These are phyloP conservation scores for Apiospora arundinis DNA, from an alignment of 2,329 filamentous ascomycete genomes.

Conservation along the genomic window DNA sequence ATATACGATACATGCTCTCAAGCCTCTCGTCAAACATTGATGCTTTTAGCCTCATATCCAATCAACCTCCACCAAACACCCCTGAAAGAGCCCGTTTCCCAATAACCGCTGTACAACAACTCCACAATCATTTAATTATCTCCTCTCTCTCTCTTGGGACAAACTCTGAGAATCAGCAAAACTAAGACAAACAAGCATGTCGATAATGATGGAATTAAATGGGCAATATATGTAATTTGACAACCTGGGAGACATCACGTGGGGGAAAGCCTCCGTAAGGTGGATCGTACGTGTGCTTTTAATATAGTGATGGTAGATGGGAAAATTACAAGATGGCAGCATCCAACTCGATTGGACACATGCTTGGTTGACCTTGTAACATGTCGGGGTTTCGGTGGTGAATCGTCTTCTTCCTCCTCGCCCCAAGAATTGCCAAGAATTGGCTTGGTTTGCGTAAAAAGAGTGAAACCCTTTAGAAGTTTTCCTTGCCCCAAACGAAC, in stretches of 20 bases:
- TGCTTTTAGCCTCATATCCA: neutral
- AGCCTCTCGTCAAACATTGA: neutral
- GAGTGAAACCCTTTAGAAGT: slow-evolving; percentile 56
- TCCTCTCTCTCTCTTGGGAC: neutral
- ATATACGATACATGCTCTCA: neutral
- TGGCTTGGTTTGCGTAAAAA: neutral
- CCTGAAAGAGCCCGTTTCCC: neutral
- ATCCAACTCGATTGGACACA: slow-evolving; percentile 6
- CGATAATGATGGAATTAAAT: slow-evolving; percentile 7
- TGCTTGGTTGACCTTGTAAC: neutral
- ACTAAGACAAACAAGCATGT: neutral
- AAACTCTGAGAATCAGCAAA: neutral
- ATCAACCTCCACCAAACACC: neutral
- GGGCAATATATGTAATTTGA: neutral
- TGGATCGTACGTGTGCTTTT: slow-evolving; percentile 2
- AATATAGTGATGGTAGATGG: slow-evolving; percentile 1
- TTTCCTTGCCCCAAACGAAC: slow-evolving; percentile 74
- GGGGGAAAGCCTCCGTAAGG: neutral
- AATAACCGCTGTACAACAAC: neutral
- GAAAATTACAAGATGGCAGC: slow-evolving; percentile 1
- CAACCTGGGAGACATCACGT: neutral
- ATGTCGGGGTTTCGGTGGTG: neutral
- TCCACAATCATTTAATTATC: neutral
- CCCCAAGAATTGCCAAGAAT: neutral
- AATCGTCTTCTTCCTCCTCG: neutral